Evolutionary conservation across 2,329 filamentous ascomycete species (phyloP).

Genomic region (Thielaviopsis musarum): DNA sequence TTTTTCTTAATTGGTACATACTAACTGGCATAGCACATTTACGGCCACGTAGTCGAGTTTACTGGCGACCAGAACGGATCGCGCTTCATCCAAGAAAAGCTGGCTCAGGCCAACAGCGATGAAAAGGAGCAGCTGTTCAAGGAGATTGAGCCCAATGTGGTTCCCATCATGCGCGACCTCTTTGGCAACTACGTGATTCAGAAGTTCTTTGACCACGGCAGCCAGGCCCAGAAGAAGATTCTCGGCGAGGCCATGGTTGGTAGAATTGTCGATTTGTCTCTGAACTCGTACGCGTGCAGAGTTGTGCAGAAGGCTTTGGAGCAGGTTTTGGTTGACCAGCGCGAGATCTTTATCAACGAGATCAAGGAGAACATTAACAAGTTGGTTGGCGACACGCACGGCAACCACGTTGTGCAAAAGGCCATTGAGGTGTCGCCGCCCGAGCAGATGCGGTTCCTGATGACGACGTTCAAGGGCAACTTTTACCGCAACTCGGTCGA

Average conservation of each 20-base stretch:
- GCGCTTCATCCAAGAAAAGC: conserved; percentile 83
- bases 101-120: conserved; percentile 85
- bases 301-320: conserved; percentile 95
- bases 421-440: conserved; percentile 68
- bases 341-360: conserved; percentile 68
- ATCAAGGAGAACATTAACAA: conserved; percentile 58
- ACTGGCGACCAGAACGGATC: conserved; percentile 92
- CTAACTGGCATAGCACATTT: conserved; percentile 47
- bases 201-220: conserved; percentile 93
- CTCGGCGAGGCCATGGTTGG: conserved; percentile 77
- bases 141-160: conserved; percentile 68
- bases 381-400: conserved; percentile 74
- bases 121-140: conserved; percentile 83
- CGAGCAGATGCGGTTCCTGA: conserved; percentile 69
- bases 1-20: background rate
- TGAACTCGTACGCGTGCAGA: conserved; percentile 83
- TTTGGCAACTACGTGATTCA: conserved; percentile 98
- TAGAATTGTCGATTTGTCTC: conserved; percentile 61
- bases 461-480: conserved; percentile 60
- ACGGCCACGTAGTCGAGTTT: conserved; percentile 77
- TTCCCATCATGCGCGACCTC: conserved; percentile 87
- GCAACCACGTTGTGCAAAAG: conserved; percentile 94
- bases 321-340: conserved; percentile 81
- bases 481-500: conserved; percentile 61
- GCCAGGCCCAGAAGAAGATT: conserved; percentile 79